A percentile compares a stretch with the other conserved stretches of the same genome.
Conservation (phyloP, 768 basidiomycete species). For the Suillus fuscotomentosus region DNA sequence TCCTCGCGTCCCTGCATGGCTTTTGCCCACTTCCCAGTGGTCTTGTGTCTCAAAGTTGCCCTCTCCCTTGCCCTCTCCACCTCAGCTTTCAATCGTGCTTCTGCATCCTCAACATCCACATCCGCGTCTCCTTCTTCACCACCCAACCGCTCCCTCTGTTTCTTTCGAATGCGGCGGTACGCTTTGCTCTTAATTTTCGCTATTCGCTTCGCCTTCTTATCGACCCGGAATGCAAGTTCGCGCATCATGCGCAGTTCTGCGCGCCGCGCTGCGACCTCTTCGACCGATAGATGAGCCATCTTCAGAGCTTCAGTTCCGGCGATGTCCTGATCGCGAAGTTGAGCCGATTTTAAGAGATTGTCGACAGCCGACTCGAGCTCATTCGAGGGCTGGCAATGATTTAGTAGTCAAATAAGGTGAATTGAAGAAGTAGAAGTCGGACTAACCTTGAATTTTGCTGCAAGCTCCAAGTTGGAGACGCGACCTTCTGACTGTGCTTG, state of each 20-base stretch:
- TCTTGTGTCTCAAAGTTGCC: conserved; percentile 86
- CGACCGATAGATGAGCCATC: conserved; percentile 77
- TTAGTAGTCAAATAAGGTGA: conserved; percentile 2
- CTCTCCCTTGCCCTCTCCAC: conserved; percentile 81
- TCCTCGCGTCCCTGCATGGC: conserved; percentile 70
- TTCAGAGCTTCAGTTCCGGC: conserved; percentile 77
- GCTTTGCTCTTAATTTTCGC: conserved; percentile 96
- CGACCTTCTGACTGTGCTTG: conserved; percentile 58
- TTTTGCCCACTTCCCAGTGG: conserved; percentile 86
- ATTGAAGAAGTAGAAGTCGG: background rate
- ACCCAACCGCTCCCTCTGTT: conserved; percentile 64
- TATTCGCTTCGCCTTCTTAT: conserved; percentile 84
- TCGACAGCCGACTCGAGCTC: conserved; percentile 84
- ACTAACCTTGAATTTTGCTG: conserved; percentile 81
- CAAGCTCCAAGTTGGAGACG: conserved; percentile 71
- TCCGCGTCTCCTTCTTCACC: conserved; percentile 48
- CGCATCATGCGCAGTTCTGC: conserved; percentile 85
- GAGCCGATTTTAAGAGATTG: conserved; percentile 74
- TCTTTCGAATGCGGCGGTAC: conserved; percentile 82
- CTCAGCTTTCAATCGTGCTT: conserved; percentile 64
- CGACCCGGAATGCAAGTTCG: conserved; percentile 91
- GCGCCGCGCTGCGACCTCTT: conserved; percentile 82
- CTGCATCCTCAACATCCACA: conserved; percentile 45
- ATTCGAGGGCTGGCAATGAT: conserved; percentile 63
- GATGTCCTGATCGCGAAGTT: conserved; percentile 82